These are phyloP conservation scores for Aspergillus uvarum DNA, from an alignment of 2,329 filamentous ascomycete genomes.

Conservation along the genomic window DNA sequence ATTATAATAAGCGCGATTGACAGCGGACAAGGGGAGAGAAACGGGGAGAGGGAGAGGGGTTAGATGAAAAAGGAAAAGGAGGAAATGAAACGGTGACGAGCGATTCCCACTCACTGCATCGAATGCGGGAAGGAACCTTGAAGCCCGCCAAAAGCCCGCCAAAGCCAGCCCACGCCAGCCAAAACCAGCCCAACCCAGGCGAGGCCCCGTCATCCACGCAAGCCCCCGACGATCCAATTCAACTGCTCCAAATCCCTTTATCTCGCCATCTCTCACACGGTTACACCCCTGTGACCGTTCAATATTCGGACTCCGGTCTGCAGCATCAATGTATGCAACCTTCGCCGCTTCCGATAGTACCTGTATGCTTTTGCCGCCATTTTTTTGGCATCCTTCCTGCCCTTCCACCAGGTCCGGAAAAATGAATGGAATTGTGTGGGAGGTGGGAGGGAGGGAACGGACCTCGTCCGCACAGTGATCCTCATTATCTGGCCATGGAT, in stretches of 20 bases:
- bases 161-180: too few species aligned
- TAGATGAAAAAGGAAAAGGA: constrained; percentile 8
- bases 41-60: background rate
- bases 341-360: background rate
- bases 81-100: constrained; percentile 8
- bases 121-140: constrained; percentile 4
- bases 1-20: background rate
- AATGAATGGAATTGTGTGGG: background rate
- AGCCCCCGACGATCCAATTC: constrained; percentile 23
- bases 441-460: background rate
- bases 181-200: constrained; percentile 12
- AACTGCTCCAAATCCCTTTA: background rate
- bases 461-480: constrained; percentile 7
- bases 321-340: background rate
- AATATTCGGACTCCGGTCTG: background rate
- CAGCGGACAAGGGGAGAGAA: background rate
- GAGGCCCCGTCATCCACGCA: constrained; percentile 27
- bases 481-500: constrained; percentile 13
- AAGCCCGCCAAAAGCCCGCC: too few species aligned
- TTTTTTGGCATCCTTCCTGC: background rate
- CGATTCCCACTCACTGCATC: background rate
- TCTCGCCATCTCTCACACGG: background rate
- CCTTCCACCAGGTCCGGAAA: background rate
- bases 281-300: background rate
- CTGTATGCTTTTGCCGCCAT: background rate